A percentile compares a stretch with the other conserved stretches of the same genome.
These are phyloP conservation scores for Sambucus nigra DNA, from an alignment of 129 eudicot genomes.

Conservation along the genomic window DNA sequence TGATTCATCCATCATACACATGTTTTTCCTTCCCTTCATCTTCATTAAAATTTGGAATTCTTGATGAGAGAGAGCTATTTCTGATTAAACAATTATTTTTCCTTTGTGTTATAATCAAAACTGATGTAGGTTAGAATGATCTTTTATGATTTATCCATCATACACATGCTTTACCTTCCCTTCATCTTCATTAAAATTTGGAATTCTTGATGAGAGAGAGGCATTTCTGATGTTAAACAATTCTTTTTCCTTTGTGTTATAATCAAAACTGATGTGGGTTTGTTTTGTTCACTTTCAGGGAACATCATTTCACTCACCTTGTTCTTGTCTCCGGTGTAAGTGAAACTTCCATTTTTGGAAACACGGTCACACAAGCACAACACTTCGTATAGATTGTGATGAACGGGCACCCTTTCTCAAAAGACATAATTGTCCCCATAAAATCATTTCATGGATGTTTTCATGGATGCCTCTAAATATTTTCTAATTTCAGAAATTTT, in stretches of 20 bases:
- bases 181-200: neutral
- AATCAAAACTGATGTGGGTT: neutral
- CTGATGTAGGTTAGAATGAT: neutral
- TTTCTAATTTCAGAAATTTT: too few relatives aligned
- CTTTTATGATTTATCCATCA: neutral
- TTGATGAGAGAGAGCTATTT: neutral
- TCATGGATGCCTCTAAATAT: too few relatives aligned
- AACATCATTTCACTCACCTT: conserved; percentile 21
- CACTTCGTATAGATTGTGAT: too few relatives aligned
- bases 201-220: neutral
- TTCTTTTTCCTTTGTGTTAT: neutral
- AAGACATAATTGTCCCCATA: too few relatives aligned
- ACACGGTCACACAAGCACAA: too few relatives aligned
- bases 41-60: neutral
- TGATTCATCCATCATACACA: neutral
- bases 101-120: neutral
- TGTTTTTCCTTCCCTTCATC: neutral
- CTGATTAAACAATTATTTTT: neutral
- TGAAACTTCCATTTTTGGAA: too few relatives aligned
- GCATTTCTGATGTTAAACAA: neutral
- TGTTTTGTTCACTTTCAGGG: conserved; percentile 18
- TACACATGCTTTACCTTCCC: neutral
- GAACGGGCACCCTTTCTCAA: too few relatives aligned
- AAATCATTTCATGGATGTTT: too few relatives aligned
- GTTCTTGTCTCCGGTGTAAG: conserved; percentile 25